phyloP scores from a whole-genome alignment of 345 rosid species.

The Luvunga scandens region DNA sequence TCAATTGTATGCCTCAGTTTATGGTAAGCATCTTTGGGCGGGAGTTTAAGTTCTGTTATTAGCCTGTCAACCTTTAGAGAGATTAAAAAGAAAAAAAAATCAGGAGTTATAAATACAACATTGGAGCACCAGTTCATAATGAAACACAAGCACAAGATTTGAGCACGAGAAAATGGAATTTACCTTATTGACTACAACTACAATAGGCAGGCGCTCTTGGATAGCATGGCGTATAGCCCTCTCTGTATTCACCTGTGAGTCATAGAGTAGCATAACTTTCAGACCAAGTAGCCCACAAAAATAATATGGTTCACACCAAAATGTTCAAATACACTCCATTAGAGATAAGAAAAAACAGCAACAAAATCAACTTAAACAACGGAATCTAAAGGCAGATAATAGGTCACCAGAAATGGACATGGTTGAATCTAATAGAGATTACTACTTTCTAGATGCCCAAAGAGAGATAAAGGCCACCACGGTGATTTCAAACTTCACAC shows the following conservation, averaged over 20 bases:
- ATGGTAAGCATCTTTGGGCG: slow-evolving; percentile 97
- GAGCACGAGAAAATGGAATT: slow-evolving; percentile 6
- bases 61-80: slow-evolving; percentile 81
- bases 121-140: background rate
- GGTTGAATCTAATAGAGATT: background rate
- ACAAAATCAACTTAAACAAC: background rate
- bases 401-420: background rate
- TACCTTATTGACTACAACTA: slow-evolving; percentile 95
- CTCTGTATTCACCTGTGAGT: slow-evolving; percentile 84
- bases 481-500: background rate
- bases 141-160: background rate
- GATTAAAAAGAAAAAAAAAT: background rate
- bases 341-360: background rate
- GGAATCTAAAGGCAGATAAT: slow-evolving; percentile 8
- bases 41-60: slow-evolving; percentile 92
- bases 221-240: slow-evolving; percentile 97
- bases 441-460: background rate
- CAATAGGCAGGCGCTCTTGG: slow-evolving; percentile 90
- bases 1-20: slow-evolving; percentile 95
- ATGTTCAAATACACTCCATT: background rate
- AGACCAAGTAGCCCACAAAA: slow-evolving; percentile 5
- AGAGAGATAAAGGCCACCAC: background rate
- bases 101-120: background rate
- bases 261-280: slow-evolving; percentile 1
- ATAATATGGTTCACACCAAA: background rate